Evolutionary conservation across 78 protist genomes (phyloP).

Genomic region (Cavenderia fasciculata): DNA sequence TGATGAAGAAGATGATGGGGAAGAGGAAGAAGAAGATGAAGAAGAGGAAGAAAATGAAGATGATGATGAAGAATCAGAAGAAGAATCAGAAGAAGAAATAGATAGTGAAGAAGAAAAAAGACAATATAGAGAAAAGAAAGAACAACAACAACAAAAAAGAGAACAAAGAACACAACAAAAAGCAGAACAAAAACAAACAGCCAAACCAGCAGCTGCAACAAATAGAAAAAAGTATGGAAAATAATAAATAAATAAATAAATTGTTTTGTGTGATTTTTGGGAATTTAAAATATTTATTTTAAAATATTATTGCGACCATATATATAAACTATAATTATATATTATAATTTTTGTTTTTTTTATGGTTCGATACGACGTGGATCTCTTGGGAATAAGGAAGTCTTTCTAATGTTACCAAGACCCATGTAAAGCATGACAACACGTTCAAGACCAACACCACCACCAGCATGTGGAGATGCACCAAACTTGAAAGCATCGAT

Average conservation of each 20-base stretch:
- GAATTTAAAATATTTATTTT: no score
- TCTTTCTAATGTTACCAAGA: constrained; percentile 93
- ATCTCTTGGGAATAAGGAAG: constrained; percentile 98
- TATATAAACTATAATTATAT: no score
- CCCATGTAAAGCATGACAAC: constrained; percentile 97
- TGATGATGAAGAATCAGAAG: not conserved
- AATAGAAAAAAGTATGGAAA: no score
- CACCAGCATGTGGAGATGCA: constrained; percentile 99
- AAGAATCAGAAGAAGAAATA: not conserved
- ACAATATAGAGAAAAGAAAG: not conserved
- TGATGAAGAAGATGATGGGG: constrained; percentile 6
- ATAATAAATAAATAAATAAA: no score
- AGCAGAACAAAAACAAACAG: not conserved
- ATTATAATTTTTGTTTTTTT: no score
- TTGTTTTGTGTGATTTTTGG: no score
- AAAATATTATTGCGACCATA: no score
- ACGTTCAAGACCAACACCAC: constrained; percentile 98
- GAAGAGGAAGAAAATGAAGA: not conserved
- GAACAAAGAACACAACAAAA: constrained; percentile 12
- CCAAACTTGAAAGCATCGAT: constrained; percentile 98
- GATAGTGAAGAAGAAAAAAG: constrained; percentile 6
- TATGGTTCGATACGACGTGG: constrained; percentile 94
- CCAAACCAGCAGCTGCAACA: no score
- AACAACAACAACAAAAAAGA: not conserved
- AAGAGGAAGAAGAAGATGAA: not conserved